Evolutionary conservation across 2,329 filamentous ascomycete genomes (phyloP).

Genomic region (Dactylellina leptospora): DNA sequence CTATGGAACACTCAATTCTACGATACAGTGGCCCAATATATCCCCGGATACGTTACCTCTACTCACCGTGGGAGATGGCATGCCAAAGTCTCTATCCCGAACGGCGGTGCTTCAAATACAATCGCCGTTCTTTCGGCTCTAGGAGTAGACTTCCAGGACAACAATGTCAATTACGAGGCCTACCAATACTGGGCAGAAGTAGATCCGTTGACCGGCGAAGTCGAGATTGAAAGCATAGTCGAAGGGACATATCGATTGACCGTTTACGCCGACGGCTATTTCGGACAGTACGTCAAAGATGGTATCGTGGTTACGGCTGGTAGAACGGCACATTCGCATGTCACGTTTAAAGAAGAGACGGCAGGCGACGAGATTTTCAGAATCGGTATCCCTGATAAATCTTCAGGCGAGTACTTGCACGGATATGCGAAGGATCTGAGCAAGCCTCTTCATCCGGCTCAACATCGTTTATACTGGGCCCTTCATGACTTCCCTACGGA

Average conservation of each 20-base stretch:
- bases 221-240: conserved; percentile 67
- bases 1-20: conserved; percentile 71
- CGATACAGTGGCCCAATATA: conserved; percentile 69
- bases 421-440: conserved; percentile 65
- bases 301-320: conserved; percentile 63
- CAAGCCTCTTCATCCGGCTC: conserved; percentile 66
- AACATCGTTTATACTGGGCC: conserved; percentile 71
- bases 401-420: conserved; percentile 69
- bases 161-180: conserved; percentile 66
- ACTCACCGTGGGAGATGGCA: conserved; percentile 65
- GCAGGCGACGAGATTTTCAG: conserved; percentile 70
- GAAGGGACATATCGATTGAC: conserved; percentile 71
- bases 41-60: conserved; percentile 69
- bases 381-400: conserved; percentile 71
- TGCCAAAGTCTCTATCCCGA: conserved; percentile 66
- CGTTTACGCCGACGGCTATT: conserved; percentile 70
- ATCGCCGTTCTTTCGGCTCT: conserved; percentile 68
- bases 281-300: conserved; percentile 69
- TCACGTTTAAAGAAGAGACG: conserved; percentile 67
- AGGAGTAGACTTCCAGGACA: conserved; percentile 69
- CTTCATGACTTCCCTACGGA: conserved; percentile 69
- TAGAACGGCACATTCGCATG: conserved; percentile 60
- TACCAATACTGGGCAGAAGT: conserved; percentile 72
- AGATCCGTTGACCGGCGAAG: conserved; percentile 61
- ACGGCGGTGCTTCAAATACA: conserved; percentile 64